Evolutionary conservation across 192 early-diverging fungal genomes (phyloP), one percentile per base, ranked within the genome.

Genomic region (Hyaloraphidium curvatum): DNA sequence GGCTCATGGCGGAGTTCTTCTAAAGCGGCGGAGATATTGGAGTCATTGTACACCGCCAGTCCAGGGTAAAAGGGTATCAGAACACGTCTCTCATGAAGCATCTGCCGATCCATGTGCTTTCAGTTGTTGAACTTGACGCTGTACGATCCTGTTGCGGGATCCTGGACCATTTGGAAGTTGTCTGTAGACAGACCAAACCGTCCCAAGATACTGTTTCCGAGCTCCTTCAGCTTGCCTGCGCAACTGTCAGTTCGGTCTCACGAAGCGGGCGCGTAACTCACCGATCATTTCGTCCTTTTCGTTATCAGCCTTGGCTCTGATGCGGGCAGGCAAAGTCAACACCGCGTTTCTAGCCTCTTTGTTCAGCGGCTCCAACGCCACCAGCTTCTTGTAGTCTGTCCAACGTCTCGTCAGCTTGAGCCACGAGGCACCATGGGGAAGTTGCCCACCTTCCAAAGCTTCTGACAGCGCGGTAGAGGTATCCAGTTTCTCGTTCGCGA

Each of bases 201-300:
- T n/a, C 83, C 83, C 23, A 86, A 57, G 11, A 86, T 50, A 4
- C 66, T 67, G 40, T 86, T 82, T 0, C 83, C 83, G 30, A 86
- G 59, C 27, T 76, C 68, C 57, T 86, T 86, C 9, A 86, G 63
- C 56, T 86, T 81, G 7, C 55, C 64, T 62, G 27, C 62, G 4
- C n/a, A 52, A 3, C 17, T 4, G 16, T n/a, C 25, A 2, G 4
- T 3, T 54, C 2, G 29, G 7, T 4, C 25, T 33, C 17, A 54
- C 2, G 2, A 11, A 40, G 30, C 26, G 2, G 3, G 2, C 29
- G 3, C 26, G 25, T 54, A 11, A 4, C 35, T 4, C 55, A 66
- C 62, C 76, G 56, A 84, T 58, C 74, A 81, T 77, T 55, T 84
- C 79, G 0, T 62, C 76, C 52, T 75, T 78, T 62, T 84, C 82